Conservation (phyloP, 768 basidiomycete genomes). For the Nevesoporus exiguus region DNA sequence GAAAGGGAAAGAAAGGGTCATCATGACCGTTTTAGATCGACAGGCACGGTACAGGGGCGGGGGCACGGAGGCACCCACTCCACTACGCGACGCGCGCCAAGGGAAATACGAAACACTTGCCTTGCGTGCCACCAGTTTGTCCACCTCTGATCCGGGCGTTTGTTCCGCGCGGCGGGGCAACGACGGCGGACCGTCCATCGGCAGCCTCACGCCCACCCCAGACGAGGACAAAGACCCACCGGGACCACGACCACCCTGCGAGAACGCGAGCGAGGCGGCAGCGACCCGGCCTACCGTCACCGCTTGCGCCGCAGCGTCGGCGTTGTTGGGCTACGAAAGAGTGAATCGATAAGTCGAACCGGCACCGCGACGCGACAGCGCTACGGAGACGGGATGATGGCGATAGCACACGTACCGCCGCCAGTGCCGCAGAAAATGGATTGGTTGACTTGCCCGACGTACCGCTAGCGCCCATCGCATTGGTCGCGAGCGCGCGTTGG, state of each 20-base stretch:
- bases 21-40: no score
- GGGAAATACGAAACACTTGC: background rate
- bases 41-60: no score
- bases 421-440: conserved; percentile 28
- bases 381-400: no score
- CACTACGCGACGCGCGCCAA: no score
- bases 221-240: background rate
- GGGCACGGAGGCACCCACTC: no score
- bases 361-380: no score
- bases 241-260: conserved; percentile 10
- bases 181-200: background rate
- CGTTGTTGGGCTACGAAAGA: conserved; percentile 23
- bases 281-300: conserved; percentile 49
- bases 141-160: conserved; percentile 21
- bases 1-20: no score
- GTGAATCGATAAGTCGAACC: no score
- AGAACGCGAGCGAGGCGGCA: conserved; percentile 52
- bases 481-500: conserved; percentile 42
- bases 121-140: conserved; percentile 30
- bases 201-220: no score
- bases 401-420: conserved; percentile 28
- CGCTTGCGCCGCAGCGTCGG: conserved; percentile 38
- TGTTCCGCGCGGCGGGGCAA: background rate
- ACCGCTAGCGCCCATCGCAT: conserved; percentile 21
- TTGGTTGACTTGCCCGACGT: conserved; percentile 27